Conservation (phyloP, 192 early-diverging fungal genomes). For the Backusella tuberculispora region DNA sequence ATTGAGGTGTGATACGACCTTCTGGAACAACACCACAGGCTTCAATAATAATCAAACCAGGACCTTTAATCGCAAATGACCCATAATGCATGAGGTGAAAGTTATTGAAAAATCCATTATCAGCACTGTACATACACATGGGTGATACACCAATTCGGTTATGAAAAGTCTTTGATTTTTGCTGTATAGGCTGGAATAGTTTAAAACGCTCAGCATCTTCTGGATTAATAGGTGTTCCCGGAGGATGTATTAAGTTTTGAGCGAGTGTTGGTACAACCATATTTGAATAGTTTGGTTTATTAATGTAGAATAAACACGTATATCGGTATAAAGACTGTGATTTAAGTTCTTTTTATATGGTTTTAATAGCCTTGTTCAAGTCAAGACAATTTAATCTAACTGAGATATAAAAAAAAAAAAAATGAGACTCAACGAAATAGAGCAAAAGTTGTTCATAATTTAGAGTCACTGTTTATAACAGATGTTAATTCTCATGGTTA, state of each 20-base stretch:
- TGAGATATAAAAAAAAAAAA: neutral
- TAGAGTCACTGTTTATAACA: neutral
- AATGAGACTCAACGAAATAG: neutral
- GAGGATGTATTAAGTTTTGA: neutral
- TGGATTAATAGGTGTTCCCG: constrained; percentile 13
- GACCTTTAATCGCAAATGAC: constrained; percentile 76
- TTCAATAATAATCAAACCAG: constrained; percentile 82
- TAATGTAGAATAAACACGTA: neutral
- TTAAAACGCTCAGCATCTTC: constrained; percentile 23
- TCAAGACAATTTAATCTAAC: neutral
- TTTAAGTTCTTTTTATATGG: neutral
- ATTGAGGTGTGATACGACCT: constrained; percentile 79
- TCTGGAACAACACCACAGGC: constrained; percentile 73
- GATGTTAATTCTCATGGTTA: too few relatives aligned
- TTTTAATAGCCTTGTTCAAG: constrained; percentile 10
- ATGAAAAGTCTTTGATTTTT: constrained; percentile 69
- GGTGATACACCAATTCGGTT: constrained; percentile 81
- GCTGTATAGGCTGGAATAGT: constrained; percentile 70
- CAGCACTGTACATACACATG: constrained; percentile 81
- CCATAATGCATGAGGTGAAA: constrained; percentile 68
- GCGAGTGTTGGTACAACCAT: constrained; percentile 16
- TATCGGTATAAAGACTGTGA: neutral
- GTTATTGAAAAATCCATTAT: constrained; percentile 69
- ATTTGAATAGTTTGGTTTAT: neutral
- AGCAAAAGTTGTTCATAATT: neutral